phyloP scores from a whole-genome alignment of 2,329 filamentous ascomycete species.

The Apiospora arundinis region DNA sequence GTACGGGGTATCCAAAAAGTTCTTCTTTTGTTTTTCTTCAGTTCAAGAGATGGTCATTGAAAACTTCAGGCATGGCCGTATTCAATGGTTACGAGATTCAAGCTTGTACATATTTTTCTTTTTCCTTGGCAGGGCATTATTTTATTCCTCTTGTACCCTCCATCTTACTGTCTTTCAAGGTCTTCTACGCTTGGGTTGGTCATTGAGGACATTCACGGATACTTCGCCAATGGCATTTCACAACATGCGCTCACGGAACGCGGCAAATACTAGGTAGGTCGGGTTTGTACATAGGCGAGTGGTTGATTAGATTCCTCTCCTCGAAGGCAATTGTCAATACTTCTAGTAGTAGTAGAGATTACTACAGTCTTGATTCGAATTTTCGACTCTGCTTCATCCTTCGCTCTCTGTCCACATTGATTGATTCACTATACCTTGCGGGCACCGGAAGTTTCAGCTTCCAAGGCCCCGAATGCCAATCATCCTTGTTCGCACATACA shows the following conservation, averaged over 20 bases:
- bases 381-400: not conserved
- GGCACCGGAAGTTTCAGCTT: constrained; percentile 15
- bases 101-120: constrained; percentile 8
- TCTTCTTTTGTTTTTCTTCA: constrained; percentile 14
- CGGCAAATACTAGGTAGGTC: constrained; percentile 4
- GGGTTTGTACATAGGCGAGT: not conserved
- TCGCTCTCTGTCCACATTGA: not conserved
- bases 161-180: not conserved
- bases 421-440: not conserved
- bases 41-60: not conserved
- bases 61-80: not conserved
- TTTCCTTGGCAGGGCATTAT: constrained; percentile 3
- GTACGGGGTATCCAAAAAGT: constrained; percentile 17
- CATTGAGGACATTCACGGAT: not conserved
- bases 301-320: not conserved
- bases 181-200: not conserved
- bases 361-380: constrained; percentile 1
- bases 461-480: not conserved
- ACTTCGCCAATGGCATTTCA: not conserved
- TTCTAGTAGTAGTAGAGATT: not conserved
- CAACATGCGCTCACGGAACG: not conserved
- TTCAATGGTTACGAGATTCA: not conserved
- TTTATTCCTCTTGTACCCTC: not conserved
- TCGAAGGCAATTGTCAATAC: not conserved
- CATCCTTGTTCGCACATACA: constrained; percentile 12